phyloP scores from a whole-genome alignment of 1,284 basidiomycete genomes.

The Leccinum fuscescens region DNA sequence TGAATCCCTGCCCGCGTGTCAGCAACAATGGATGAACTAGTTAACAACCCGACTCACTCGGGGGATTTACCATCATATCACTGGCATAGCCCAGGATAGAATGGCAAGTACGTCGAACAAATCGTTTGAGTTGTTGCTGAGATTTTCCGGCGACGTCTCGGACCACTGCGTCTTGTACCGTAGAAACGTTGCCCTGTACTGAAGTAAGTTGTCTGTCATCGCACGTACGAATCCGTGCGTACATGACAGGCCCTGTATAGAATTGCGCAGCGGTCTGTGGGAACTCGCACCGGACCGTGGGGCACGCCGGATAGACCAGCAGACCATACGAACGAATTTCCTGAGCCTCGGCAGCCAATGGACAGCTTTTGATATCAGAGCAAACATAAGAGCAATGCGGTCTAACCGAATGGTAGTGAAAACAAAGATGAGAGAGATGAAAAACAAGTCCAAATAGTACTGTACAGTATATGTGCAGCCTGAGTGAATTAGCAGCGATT shows the following conservation, averaged over 20 bases:
- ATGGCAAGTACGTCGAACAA: not conserved
- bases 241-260: not conserved
- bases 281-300: not conserved
- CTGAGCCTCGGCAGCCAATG: not conserved
- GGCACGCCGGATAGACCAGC: not conserved
- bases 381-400: not conserved
- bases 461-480: not conserved
- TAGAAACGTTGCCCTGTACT: not conserved
- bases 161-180: not conserved
- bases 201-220: not conserved
- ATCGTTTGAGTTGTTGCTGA: not conserved
- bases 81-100: not conserved
- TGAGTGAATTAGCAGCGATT: not conserved
- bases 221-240: not conserved
- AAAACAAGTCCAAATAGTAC: not conserved
- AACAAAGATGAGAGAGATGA: not conserved
- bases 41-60: not conserved
- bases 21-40: not conserved
- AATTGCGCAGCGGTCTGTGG: not conserved
- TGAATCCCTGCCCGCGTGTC: conserved; percentile 1
- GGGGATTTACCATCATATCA: not conserved
- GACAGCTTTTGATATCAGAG: not conserved
- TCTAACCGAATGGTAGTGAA: not conserved
- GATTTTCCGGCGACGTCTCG: not conserved
- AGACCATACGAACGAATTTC: not conserved